A percentile compares a stretch with the other conserved stretches of the same genome.
These are phyloP conservation scores for Ustilago loliicola DNA, from an alignment of 1,284 basidiomycete species.

Conservation along the genomic window DNA sequence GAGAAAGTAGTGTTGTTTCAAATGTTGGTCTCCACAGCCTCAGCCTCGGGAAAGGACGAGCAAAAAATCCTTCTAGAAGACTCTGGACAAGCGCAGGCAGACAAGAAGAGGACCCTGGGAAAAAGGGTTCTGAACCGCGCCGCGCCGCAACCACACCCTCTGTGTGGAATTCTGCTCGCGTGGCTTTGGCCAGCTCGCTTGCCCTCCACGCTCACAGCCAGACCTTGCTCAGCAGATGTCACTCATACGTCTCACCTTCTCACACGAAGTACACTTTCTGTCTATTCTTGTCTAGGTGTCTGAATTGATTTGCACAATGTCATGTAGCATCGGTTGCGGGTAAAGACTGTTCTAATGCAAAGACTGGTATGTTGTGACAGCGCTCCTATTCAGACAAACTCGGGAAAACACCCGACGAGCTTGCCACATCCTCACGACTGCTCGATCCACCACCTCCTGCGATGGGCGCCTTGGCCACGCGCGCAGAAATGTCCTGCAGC, in stretches of 20 bases:
- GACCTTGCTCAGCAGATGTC: background rate
- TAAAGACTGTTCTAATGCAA: background rate
- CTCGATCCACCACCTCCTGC: conserved; percentile 7
- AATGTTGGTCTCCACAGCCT: too few species aligned
- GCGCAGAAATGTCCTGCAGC: conserved; percentile 41
- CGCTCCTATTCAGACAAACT: background rate
- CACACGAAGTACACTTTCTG: background rate
- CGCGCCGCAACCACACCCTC: background rate
- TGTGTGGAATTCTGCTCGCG: background rate
- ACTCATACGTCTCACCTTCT: background rate
- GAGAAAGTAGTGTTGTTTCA: background rate
- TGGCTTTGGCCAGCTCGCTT: background rate
- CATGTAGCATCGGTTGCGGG: background rate
- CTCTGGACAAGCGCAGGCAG: conserved; percentile 13
- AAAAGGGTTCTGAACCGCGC: conserved; percentile 11
- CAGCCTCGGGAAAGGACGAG: background rate
- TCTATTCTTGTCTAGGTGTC: background rate
- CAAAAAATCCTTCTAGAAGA: conserved; percentile 28
- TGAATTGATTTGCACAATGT: background rate
- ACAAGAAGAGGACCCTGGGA: background rate
- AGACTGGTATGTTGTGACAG: background rate
- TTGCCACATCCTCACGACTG: conserved; percentile 11
- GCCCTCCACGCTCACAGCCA: background rate
- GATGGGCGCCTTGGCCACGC: conserved; percentile 27
- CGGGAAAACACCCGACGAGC: conserved; percentile 13